These are phyloP conservation scores for Sporobolomyces phaffii DNA, from an alignment of 768 basidiomycete species.

Conservation along the genomic window DNA sequence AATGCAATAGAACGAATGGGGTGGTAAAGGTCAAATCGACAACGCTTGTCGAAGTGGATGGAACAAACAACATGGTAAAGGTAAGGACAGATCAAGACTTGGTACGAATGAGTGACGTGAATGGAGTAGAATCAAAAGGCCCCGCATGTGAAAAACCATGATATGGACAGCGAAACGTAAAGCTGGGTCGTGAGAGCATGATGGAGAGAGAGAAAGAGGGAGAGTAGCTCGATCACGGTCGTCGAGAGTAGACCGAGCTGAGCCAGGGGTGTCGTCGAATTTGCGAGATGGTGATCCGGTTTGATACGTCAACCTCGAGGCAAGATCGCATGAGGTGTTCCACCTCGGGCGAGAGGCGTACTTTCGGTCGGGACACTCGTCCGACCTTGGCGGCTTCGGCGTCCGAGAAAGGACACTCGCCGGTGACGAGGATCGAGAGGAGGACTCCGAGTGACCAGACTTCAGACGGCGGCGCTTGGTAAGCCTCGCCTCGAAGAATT, in stretches of 20 bases:
- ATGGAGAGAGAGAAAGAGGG: neutral
- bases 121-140: too few relatives aligned
- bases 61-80: too few relatives aligned
- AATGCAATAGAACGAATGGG: neutral
- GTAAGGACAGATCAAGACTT: too few relatives aligned
- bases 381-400: slow-evolving; percentile 32
- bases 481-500: slow-evolving; percentile 46
- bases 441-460: slow-evolving; percentile 51
- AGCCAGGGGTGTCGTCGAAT: slow-evolving; percentile 33
- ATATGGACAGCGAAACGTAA: neutral
- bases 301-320: slow-evolving; percentile 28
- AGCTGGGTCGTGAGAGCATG: neutral
- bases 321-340: slow-evolving; percentile 33
- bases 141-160: too few relatives aligned
- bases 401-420: slow-evolving; percentile 47
- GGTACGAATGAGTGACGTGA: too few relatives aligned
- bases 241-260: slow-evolving; percentile 9
- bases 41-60: too few relatives aligned
- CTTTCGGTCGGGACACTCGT: slow-evolving; percentile 15
- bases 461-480: slow-evolving; percentile 49
- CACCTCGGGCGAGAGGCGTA: slow-evolving; percentile 14
- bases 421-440: slow-evolving; percentile 49
- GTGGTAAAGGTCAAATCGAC: too few relatives aligned
- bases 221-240: neutral
- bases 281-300: slow-evolving; percentile 27